Conservation (phyloP, 495 filamentous ascomycete species). For the Penicillium psychrofluorescens region DNA sequence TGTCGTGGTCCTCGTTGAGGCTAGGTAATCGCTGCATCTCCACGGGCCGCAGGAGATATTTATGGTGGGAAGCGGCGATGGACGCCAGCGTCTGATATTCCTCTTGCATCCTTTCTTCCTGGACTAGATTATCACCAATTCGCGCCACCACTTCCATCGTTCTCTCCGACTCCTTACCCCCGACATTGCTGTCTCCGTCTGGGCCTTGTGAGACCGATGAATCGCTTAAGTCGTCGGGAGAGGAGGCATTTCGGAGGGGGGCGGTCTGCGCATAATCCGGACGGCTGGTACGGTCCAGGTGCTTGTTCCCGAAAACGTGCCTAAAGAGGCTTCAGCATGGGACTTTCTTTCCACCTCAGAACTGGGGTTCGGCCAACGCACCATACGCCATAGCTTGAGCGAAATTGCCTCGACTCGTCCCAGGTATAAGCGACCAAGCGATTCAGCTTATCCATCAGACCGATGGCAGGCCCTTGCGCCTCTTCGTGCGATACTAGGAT, state of each 20-base stretch:
- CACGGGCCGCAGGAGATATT: slow-evolving; percentile 3
- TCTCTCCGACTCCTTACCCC: not conserved
- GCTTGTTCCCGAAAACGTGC: too few relatives aligned
- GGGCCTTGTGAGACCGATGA: too few relatives aligned
- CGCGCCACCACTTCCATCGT: slow-evolving; percentile 2
- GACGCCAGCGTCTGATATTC: slow-evolving; percentile 5
- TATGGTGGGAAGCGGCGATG: not conserved
- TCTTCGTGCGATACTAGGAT: too few relatives aligned
- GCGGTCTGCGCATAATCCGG: too few relatives aligned
- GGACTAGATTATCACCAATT: slow-evolving; percentile 1
- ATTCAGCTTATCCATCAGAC: not conserved
- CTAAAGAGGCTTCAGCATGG: too few relatives aligned
- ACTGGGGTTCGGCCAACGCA: not conserved
- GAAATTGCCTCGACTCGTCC: slow-evolving; percentile 1
- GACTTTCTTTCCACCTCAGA: too few relatives aligned
- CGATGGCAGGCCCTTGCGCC: too few relatives aligned
- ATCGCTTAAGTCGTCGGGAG: too few relatives aligned
- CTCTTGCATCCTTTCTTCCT: not conserved
- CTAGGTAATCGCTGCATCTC: slow-evolving; percentile 1
- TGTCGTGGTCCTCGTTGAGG: not conserved
- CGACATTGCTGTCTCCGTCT: too few relatives aligned
- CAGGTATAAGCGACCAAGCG: not conserved
- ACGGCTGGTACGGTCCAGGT: too few relatives aligned
- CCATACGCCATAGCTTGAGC: slow-evolving; percentile 3
- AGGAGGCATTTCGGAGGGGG: too few relatives aligned